phyloP scores from a whole-genome alignment of 345 rosid genomes.

The Angophora floribunda region DNA sequence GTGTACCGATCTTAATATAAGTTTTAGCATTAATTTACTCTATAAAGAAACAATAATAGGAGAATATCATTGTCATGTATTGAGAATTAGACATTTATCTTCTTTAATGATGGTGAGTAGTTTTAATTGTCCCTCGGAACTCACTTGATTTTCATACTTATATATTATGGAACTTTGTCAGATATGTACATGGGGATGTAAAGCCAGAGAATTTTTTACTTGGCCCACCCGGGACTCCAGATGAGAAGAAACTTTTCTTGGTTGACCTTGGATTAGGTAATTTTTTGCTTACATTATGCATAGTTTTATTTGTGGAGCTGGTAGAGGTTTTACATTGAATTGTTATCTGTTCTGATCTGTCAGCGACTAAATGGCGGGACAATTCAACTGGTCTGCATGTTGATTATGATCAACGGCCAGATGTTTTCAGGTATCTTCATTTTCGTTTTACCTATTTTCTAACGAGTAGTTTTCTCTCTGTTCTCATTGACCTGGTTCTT shows the following conservation, averaged over 20 bases:
- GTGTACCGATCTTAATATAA: not conserved
- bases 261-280: slow-evolving; percentile 75
- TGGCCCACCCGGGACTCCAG: slow-evolving; percentile 51
- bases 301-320: not conserved
- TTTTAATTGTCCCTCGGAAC: not conserved
- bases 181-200: slow-evolving; percentile 74
- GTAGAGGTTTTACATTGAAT: not conserved
- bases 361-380: slow-evolving; percentile 65
- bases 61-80: not conserved
- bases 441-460: not conserved
- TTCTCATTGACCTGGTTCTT: not conserved
- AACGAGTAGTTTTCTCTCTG: not conserved
- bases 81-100: not conserved
- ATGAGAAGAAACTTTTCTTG: slow-evolving; percentile 49
- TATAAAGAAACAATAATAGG: not conserved
- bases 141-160: not conserved
- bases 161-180: not conserved
- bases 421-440: slow-evolving; percentile 50
- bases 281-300: not conserved
- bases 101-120: not conserved
- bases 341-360: not conserved
- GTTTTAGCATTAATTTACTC: not conserved
- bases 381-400: slow-evolving; percentile 44
- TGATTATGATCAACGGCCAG: slow-evolving; percentile 76
- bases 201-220: slow-evolving; percentile 78